These are phyloP conservation scores for Fusarium sublunatum DNA, from an alignment of 2,329 filamentous ascomycete species.

Conservation along the genomic window DNA sequence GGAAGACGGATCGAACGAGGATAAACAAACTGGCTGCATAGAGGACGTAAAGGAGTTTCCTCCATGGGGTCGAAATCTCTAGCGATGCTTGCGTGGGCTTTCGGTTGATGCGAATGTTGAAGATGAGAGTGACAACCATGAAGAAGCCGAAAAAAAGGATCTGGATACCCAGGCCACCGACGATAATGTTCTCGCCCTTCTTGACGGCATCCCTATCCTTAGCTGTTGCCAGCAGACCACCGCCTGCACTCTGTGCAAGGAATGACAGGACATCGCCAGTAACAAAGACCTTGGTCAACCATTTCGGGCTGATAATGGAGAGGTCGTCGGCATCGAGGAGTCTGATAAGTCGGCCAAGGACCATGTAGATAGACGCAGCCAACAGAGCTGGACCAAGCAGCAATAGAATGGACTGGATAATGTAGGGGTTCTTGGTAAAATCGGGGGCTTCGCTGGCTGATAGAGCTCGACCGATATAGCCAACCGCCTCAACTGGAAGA, in stretches of 20 bases:
- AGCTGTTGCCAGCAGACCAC: constrained; percentile 43
- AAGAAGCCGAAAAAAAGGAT: constrained; percentile 67
- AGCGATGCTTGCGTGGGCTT: constrained; percentile 31
- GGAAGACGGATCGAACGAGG: constrained; percentile 55
- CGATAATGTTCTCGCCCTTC: constrained; percentile 60
- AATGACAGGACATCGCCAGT: constrained; percentile 62
- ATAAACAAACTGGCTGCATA: constrained; percentile 51
- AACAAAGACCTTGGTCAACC: constrained; percentile 64
- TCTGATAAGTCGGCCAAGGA: constrained; percentile 55
- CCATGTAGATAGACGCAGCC: constrained; percentile 62
- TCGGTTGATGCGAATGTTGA: constrained; percentile 53
- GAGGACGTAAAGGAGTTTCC: constrained; percentile 45
- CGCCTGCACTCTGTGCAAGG: constrained; percentile 46
- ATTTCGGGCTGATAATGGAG: constrained; percentile 56
- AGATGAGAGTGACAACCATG: constrained; percentile 58
- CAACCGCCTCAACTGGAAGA: constrained; percentile 44
- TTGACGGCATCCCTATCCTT: constrained; percentile 45
- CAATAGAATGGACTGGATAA: constrained; percentile 55
- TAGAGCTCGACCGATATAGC: constrained; percentile 62
- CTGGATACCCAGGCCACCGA: constrained; percentile 65
- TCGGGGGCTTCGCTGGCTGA: constrained; percentile 56
- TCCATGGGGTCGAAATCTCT: constrained; percentile 47
- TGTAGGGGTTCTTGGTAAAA: constrained; percentile 51
- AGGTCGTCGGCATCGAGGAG: constrained; percentile 53
- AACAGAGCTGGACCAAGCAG: constrained; percentile 56